A percentile compares a stretch with the other conserved stretches of the same genome.
Conservation (phyloP, 805 yeast species). For the Suhomyces xylopsoci region DNA sequence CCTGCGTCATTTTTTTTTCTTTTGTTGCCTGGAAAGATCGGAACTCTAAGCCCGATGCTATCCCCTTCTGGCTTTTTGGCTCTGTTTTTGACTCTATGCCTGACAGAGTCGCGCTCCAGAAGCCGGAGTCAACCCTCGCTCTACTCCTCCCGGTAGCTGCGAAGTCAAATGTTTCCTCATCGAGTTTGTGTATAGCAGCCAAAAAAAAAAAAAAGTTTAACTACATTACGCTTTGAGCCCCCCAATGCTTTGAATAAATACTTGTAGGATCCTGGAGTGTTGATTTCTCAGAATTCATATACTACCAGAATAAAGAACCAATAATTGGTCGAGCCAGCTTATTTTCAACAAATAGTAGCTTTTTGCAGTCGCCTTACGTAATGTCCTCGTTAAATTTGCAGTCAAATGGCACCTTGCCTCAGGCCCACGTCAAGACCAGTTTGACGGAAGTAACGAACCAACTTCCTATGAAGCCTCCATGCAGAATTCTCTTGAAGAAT, state of each 20-base stretch:
- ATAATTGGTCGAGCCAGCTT: background rate
- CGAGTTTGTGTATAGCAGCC: background rate
- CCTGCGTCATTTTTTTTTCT: background rate
- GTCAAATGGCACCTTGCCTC: conserved; percentile 2
- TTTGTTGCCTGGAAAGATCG: background rate
- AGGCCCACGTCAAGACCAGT: conserved; percentile 34
- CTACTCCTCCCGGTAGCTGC: background rate
- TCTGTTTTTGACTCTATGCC: background rate
- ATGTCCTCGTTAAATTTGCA: conserved; percentile 6
- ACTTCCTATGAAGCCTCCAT: conserved; percentile 27
- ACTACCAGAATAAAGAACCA: background rate
- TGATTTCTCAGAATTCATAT: background rate
- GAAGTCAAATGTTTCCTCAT: conserved; percentile 3
- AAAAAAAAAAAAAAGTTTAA: background rate
- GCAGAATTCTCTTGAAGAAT: conserved; percentile 45
- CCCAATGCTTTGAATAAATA: background rate
- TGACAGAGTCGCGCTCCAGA: background rate
- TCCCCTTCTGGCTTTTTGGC: background rate
- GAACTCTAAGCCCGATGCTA: background rate
- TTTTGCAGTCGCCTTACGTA: background rate
- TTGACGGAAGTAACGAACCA: conserved; percentile 36
- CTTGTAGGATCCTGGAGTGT: background rate
- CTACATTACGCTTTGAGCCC: background rate
- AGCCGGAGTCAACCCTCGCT: background rate
- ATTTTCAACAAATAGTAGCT: background rate